Conservation (phyloP, 352 stramenopile species). For the Plasmopara muralis region DNA sequence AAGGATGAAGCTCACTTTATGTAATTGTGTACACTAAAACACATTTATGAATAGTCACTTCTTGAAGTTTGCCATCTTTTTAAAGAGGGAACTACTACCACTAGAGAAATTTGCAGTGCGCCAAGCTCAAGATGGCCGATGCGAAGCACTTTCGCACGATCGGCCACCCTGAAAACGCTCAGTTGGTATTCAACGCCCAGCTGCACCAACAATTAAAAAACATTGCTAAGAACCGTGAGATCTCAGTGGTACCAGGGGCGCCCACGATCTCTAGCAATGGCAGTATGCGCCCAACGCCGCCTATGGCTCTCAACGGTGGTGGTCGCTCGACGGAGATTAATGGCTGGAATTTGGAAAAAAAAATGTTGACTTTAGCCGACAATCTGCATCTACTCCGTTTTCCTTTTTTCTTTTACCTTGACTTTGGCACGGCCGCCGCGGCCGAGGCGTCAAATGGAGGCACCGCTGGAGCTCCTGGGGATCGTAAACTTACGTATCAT, state of each 20-base stretch:
- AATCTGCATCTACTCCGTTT: conserved; percentile 51
- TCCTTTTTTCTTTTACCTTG: conserved; percentile 72
- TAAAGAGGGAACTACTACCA: too few relatives aligned
- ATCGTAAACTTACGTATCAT: conserved; percentile 45
- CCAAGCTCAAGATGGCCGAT: conserved; percentile 26
- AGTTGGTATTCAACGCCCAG: conserved; percentile 66
- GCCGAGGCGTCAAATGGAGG: conserved; percentile 20
- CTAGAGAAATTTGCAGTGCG: too few relatives aligned
- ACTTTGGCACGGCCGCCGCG: conserved; percentile 39
- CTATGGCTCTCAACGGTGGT: conserved; percentile 29
- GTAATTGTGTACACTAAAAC: too few relatives aligned
- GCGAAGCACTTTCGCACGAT: conserved; percentile 40
- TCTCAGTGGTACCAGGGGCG: conserved; percentile 23
- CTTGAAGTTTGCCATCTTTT: too few relatives aligned
- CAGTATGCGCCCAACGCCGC: conserved; percentile 30
- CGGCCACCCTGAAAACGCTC: conserved; percentile 43
- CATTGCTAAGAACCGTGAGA: conserved; percentile 55
- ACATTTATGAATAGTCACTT: too few relatives aligned
- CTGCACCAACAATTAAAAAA: conserved; percentile 66
- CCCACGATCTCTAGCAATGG: conserved; percentile 41
- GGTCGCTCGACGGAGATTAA: conserved; percentile 46
- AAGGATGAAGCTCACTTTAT: too few relatives aligned
- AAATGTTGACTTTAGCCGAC: conserved; percentile 59
- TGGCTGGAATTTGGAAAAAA: conserved; percentile 78
- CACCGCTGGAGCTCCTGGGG: conserved; percentile 21